Evolutionary conservation across 345 rosid species (phyloP).

Genomic region (Firmiana major): DNA sequence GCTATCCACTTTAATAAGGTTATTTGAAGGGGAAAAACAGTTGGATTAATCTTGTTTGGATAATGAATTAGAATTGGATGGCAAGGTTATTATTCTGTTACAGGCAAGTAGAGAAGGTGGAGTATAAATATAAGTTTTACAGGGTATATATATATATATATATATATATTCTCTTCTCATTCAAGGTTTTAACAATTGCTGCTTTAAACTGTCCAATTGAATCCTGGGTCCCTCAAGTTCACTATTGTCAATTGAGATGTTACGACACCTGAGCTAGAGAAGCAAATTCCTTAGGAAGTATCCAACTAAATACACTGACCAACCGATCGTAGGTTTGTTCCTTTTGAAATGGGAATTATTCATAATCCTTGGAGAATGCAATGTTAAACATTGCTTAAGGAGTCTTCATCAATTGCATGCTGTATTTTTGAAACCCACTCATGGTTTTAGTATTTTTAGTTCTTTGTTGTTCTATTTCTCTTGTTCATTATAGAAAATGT

Average conservation of each 20-base stretch:
- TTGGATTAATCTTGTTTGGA: background rate
- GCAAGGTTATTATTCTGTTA: background rate
- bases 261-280: background rate
- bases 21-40: background rate
- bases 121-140: background rate
- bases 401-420: background rate
- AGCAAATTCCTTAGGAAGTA: background rate
- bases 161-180: background rate
- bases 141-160: too few species aligned
- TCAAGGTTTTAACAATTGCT: background rate
- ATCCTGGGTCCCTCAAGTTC: background rate
- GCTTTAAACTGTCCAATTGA: background rate
- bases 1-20: background rate
- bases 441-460: background rate
- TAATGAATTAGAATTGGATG: background rate
- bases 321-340: background rate
- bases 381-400: background rate
- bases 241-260: background rate
- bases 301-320: background rate
- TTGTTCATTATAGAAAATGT: background rate
- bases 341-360: background rate
- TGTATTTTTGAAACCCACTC: background rate
- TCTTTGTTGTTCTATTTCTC: background rate
- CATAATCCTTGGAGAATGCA: background rate
- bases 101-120: background rate